Evolutionary conservation across 495 filamentous ascomycete species (phyloP).

Genomic region (Bathelium albidoporum): DNA sequence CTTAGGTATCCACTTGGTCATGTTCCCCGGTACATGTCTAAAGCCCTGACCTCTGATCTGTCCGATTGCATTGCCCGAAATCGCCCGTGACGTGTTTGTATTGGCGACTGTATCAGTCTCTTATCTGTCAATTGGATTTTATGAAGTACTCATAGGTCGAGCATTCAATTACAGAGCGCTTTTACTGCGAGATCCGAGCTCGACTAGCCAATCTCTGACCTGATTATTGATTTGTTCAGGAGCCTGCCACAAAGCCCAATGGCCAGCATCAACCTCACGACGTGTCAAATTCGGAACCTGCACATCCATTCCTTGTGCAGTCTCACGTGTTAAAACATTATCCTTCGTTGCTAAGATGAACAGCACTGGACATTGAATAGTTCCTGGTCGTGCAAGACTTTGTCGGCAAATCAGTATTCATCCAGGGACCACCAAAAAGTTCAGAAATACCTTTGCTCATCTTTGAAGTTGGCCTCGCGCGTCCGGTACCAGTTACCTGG

Average conservation of each 20-base stretch:
- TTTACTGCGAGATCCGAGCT: constrained; percentile 26
- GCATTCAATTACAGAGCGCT: constrained; percentile 23
- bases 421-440: background rate
- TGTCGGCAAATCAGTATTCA: background rate
- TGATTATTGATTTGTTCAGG: constrained; percentile 29
- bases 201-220: constrained; percentile 32
- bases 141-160: background rate
- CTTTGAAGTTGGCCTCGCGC: constrained; percentile 57
- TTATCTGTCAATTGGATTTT: background rate
- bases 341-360: constrained; percentile 67
- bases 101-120: background rate
- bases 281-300: constrained; percentile 48
- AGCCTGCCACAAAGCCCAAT: constrained; percentile 36
- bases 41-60: background rate
- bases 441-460: constrained; percentile 41
- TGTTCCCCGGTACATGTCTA: background rate
- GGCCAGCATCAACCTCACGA: constrained; percentile 27
- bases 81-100: background rate
- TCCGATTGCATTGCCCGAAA: background rate
- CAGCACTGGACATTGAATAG: constrained; percentile 57
- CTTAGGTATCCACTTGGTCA: background rate
- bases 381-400: constrained; percentile 14
- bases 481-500: constrained; percentile 77
- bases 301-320: constrained; percentile 59
- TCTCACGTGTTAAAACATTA: constrained; percentile 46